A percentile compares a stretch with the other conserved stretches of the same genome.
Evolutionary conservation across 495 filamentous ascomycete species (phyloP).

Genomic region (Lentithecium fluviatile): DNA sequence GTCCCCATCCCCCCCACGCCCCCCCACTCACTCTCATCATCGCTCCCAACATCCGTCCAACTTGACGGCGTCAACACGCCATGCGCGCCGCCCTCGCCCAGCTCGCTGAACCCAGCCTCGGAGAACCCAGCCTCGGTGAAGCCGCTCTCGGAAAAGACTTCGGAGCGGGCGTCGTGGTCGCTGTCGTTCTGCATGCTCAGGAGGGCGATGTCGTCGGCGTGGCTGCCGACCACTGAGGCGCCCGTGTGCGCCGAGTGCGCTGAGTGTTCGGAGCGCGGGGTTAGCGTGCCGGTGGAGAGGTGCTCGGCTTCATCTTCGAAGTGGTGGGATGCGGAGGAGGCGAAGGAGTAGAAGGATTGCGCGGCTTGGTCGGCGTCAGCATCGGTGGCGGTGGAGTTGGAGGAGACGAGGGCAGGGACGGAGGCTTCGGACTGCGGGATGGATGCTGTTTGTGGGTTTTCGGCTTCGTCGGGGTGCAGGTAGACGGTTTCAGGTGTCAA

Average conservation of each 20-base stretch:
- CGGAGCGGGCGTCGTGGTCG: constrained; percentile 33
- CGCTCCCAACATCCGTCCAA: constrained; percentile 39
- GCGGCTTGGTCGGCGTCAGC: constrained; percentile 13
- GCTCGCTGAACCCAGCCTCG: constrained; percentile 27
- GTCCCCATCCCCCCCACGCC: constrained; percentile 9
- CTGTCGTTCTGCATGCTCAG: constrained; percentile 32
- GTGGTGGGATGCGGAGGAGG: constrained; percentile 7
- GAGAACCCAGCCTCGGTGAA: constrained; percentile 30
- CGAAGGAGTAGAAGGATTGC: constrained; percentile 34
- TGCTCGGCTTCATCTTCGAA: constrained; percentile 15
- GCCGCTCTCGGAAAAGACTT: constrained; percentile 31
- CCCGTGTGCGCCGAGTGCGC: constrained; percentile 10
- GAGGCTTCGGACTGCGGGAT: constrained; percentile 22
- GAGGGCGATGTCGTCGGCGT: constrained; percentile 32
- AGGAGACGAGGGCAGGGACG: too few species aligned
- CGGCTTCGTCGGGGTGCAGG: background rate
- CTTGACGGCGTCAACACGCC: constrained; percentile 33
- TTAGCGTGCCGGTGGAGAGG: constrained; percentile 33
- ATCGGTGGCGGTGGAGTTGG: background rate
- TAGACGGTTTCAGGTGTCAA: constrained; percentile 16
- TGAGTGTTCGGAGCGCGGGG: constrained; percentile 32
- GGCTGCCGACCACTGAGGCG: constrained; percentile 25
- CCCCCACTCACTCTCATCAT: constrained; percentile 36
- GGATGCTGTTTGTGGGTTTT: constrained; percentile 18
- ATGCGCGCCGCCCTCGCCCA: constrained; percentile 3